A percentile compares a stretch with the other conserved stretches of the same genome.
phyloP scores from a whole-genome alignment of 1,284 basidiomycete species.

The Hemileia vastatrix region DNA sequence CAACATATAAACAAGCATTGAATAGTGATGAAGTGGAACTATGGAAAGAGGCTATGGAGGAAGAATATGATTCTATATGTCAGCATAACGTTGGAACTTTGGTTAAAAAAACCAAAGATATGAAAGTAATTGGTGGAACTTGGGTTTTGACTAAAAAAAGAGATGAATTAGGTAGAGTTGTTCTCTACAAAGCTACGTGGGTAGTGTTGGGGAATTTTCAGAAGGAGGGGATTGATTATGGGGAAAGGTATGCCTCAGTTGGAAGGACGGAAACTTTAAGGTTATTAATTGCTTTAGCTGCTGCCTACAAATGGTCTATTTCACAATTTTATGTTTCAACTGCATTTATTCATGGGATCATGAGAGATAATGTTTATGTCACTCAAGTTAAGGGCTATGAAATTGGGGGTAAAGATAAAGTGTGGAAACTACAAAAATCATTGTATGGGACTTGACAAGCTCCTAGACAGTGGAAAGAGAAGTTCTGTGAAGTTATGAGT shows the following conservation, averaged over 20 bases:
- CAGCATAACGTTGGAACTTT: neutral
- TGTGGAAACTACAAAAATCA: slow-evolving; percentile 5
- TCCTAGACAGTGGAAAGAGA: neutral
- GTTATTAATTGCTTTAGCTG: neutral
- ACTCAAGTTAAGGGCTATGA: slow-evolving; percentile 3
- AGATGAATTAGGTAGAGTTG: neutral
- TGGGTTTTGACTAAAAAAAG: neutral
- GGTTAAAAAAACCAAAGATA: neutral
- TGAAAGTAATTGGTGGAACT: slow-evolving; percentile 3
- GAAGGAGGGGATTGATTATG: neutral
- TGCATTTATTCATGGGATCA: neutral
- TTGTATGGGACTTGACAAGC: slow-evolving; percentile 6
- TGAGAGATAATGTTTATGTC: neutral
- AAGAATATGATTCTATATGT: too few relatives aligned
- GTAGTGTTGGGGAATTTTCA: slow-evolving; percentile 11
- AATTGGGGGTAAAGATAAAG: neutral
- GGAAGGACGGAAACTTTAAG: neutral
- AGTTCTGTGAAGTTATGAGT: too few relatives aligned
- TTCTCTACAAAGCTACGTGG: slow-evolving; percentile 2
- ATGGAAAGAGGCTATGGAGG: too few relatives aligned
- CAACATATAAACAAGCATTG: too few relatives aligned
- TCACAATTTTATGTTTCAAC: slow-evolving; percentile 8
- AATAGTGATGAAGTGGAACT: too few relatives aligned
- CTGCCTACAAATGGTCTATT: neutral
- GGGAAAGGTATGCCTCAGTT: neutral